Conservation (phyloP, 1,284 basidiomycete genomes). For the Tylopilus orsonianus region DNA sequence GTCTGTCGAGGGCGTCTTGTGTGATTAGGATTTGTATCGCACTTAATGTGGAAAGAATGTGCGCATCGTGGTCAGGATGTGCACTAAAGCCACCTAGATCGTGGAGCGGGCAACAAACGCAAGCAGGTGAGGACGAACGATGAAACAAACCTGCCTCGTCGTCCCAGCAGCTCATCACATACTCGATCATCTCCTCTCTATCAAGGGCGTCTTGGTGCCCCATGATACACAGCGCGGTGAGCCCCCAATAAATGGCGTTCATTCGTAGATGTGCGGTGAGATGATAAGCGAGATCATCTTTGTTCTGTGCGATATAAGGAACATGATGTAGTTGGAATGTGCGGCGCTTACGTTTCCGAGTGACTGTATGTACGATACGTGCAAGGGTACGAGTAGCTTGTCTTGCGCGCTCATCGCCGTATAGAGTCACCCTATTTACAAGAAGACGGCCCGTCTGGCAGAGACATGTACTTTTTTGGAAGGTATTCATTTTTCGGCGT, state of each 20-base stretch:
- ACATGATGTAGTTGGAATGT: neutral
- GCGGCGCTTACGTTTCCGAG: conserved; percentile 47
- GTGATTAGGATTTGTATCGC: conserved; percentile 91
- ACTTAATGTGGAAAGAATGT: conserved; percentile 84
- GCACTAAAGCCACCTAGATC: conserved; percentile 85
- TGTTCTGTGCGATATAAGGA: conserved; percentile 51
- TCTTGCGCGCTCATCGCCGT: conserved; percentile 16
- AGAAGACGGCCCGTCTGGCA: too few species aligned
- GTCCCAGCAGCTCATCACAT: conserved; percentile 94
- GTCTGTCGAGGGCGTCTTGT: conserved; percentile 75
- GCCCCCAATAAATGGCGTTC: conserved; percentile 97
- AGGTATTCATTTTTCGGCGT: conserved; percentile 24
- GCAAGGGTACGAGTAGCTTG: conserved; percentile 37
- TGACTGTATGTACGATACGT: conserved; percentile 58
- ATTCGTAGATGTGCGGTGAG: conserved; percentile 91
- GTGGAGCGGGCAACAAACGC: neutral
- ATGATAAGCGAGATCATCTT: conserved; percentile 89
- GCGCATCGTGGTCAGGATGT: conserved; percentile 91
- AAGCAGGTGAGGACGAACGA: conserved; percentile 1
- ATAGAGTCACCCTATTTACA: too few species aligned
- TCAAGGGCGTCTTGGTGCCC: conserved; percentile 75
- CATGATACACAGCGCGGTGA: conserved; percentile 86
- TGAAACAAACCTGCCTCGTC: conserved; percentile 71
- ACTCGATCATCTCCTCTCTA: conserved; percentile 82
- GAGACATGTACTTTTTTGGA: neutral